phyloP scores from a whole-genome alignment of 805 yeast genomes.

The Nakazawaea wickerhamii region DNA sequence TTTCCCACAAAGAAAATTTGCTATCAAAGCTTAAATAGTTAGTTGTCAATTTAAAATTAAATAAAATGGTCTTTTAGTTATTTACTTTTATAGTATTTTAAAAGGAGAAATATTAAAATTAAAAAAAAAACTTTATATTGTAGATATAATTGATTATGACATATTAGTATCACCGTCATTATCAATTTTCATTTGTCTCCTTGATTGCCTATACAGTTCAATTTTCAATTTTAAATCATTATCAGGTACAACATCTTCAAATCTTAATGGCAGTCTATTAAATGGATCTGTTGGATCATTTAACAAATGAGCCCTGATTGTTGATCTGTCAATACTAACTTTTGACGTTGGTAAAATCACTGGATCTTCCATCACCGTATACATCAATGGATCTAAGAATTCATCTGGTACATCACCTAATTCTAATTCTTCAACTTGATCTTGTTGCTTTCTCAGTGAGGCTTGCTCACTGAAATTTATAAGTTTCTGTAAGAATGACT shows the following conservation, averaged over 20 bases:
- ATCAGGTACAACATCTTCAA: constrained; percentile 85
- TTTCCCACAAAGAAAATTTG: constrained; percentile 98
- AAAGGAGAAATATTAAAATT: too few relatives aligned
- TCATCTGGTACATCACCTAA: constrained; percentile 96
- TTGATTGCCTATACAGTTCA: constrained; percentile 45
- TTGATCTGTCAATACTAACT: constrained; percentile 80
- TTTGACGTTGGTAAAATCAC: constrained; percentile 88
- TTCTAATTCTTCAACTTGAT: constrained; percentile 81
- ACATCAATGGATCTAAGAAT: constrained; percentile 95
- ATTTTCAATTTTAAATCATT: constrained; percentile 61
- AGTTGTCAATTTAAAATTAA: too few relatives aligned
- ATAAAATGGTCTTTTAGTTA: too few relatives aligned
- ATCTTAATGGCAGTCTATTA: constrained; percentile 82
- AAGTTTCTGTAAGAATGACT: constrained; percentile 46
- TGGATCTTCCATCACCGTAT: constrained; percentile 91
- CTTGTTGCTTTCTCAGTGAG: constrained; percentile 49
- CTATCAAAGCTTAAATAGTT: constrained; percentile 93
- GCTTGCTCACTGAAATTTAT: constrained; percentile 60
- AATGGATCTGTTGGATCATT: constrained; percentile 97
- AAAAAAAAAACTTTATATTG: too few relatives aligned
- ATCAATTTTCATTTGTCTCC: constrained; percentile 25
- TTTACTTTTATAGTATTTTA: too few relatives aligned
- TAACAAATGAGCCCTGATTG: constrained; percentile 87
- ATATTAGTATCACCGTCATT: constrained; percentile 15
- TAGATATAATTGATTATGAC: too few relatives aligned